A percentile compares a stretch with the other conserved stretches of the same genome.
Conservation (phyloP, 768 basidiomycete species). For the Myochromella boudieri region DNA sequence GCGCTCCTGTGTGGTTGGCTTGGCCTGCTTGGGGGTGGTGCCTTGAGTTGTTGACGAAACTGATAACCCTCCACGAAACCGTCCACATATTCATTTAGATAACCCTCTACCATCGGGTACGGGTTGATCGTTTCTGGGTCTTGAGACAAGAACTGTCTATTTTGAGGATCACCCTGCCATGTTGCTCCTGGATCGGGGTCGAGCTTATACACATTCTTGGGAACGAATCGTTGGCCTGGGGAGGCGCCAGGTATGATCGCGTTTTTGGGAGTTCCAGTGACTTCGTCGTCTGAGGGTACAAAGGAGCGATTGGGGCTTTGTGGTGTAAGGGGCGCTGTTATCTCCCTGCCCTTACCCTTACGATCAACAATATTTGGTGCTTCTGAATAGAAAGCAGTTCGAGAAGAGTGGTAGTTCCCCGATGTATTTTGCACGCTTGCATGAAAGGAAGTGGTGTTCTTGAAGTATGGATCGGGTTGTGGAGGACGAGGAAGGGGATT, state of each 20-base stretch:
- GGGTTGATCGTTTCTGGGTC: conserved; percentile 18
- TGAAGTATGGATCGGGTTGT: conserved; percentile 41
- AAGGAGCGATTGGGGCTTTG: background rate
- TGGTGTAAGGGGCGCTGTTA: background rate
- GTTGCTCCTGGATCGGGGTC: background rate
- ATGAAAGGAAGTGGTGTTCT: conserved; percentile 1
- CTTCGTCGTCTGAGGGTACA: conserved; percentile 2
- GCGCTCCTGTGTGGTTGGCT: background rate
- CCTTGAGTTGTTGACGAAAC: background rate
- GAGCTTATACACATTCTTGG: conserved; percentile 7
- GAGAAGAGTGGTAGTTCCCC: background rate
- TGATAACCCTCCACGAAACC: conserved; percentile 26
- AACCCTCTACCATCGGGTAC: conserved; percentile 21
- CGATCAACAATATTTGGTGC: background rate
- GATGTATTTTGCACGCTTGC: background rate
- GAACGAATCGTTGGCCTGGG: conserved; percentile 30
- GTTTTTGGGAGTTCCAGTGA: conserved; percentile 18
- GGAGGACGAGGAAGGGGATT: conserved; percentile 63
- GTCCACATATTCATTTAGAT: conserved; percentile 23
- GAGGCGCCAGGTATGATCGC: conserved; percentile 31
- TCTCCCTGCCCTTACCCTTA: conserved; percentile 2
- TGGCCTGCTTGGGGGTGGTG: background rate
- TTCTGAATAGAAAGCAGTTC: background rate
- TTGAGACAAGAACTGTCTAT: too few species aligned
- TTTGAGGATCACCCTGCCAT: background rate